Evolutionary conservation across 768 basidiomycete genomes (phyloP).

Genomic region (Lactarius akahatsu): DNA sequence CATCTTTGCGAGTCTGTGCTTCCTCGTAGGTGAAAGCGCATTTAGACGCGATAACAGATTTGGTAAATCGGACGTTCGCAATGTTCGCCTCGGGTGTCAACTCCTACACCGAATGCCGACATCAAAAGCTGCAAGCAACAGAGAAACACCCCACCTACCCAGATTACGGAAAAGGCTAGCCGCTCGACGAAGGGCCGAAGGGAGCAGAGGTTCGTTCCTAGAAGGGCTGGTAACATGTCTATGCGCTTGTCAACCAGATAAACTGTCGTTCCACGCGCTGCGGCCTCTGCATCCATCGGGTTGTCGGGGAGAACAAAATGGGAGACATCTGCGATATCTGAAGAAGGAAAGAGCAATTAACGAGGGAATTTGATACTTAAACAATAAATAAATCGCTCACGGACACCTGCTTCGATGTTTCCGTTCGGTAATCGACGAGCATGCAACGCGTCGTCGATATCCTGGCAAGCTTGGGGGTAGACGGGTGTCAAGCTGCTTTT

Average conservation of each 20-base stretch:
- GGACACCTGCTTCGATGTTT: conserved; percentile 95
- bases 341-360: conserved; percentile 1
- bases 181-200: conserved; percentile 90
- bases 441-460: conserved; percentile 98
- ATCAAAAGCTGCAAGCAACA: conserved; percentile 16
- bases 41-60: conserved; percentile 96
- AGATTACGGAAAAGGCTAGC: conserved; percentile 92
- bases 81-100: conserved; percentile 86
- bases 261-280: conserved; percentile 94
- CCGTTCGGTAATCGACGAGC: conserved; percentile 85
- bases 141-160: conserved; percentile 57
- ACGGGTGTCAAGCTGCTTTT: conserved; percentile 13
- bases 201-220: conserved; percentile 96
- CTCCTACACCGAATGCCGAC: conserved; percentile 57
- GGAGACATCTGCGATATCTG: conserved; percentile 98
- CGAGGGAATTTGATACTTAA: background rate
- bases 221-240: conserved; percentile 92
- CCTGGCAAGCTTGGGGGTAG: conserved; percentile 72
- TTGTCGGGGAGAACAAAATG: conserved; percentile 93
- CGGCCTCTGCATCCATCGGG: conserved; percentile 95
- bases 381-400: conserved; percentile 52
- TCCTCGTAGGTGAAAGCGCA: conserved; percentile 97
- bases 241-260: conserved; percentile 98
- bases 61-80: conserved; percentile 85
- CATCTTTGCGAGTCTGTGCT: conserved; percentile 91